phyloP scores from a whole-genome alignment of 257 asterid species.

The Oldenlandia corymbosa region DNA sequence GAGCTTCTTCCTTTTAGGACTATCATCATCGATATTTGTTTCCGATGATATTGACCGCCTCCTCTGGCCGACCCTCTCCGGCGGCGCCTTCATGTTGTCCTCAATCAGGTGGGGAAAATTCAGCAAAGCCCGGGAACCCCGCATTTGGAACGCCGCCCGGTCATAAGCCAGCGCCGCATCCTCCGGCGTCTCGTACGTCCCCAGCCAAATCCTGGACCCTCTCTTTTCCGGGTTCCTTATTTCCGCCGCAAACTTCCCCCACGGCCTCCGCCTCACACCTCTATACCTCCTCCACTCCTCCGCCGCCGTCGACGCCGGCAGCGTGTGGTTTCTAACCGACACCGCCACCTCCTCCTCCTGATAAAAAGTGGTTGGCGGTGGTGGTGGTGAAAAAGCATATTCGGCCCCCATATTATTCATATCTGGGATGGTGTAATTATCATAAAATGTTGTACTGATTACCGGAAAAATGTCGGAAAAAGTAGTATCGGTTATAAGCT shows the following conservation, averaged over 20 bases:
- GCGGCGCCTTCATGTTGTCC: neutral
- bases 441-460: neutral
- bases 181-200: constrained; percentile 32
- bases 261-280: constrained; percentile 38
- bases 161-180: constrained; percentile 41
- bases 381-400: neutral
- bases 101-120: constrained; percentile 33
- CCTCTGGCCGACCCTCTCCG: constrained; percentile 17
- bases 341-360: neutral
- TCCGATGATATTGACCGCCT: neutral
- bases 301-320: neutral
- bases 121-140: constrained; percentile 26
- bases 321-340: neutral
- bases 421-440: neutral
- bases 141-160: constrained; percentile 26
- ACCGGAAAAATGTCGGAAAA: constrained; percentile 12
- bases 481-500: constrained; percentile 12
- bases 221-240: constrained; percentile 25
- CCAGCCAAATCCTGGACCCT: constrained; percentile 33
- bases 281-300: constrained; percentile 25
- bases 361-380: neutral
- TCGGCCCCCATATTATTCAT: neutral
- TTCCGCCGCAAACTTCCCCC: constrained; percentile 38
- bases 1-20: too few species aligned
- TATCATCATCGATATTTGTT: too few species aligned